Conservation (phyloP, 345 rosid species). For the Salix dunnii region DNA sequence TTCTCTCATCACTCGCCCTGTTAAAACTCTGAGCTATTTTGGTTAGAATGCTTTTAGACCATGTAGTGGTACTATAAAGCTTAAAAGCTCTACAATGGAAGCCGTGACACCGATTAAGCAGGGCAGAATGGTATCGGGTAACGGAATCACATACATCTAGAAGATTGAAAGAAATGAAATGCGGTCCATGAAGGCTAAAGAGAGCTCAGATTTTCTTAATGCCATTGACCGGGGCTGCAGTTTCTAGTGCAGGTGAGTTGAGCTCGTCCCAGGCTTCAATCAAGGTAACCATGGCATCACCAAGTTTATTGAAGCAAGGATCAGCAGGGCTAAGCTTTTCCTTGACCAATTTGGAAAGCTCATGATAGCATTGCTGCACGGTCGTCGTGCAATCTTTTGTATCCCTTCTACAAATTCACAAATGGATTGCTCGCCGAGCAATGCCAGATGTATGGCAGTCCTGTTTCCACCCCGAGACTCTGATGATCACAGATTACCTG, state of each 20-base stretch:
- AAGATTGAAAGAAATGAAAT: neutral
- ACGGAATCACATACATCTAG: neutral
- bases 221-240: neutral
- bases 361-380: conserved; percentile 29
- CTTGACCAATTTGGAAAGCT: conserved; percentile 33
- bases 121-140: neutral
- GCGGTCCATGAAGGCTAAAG: neutral
- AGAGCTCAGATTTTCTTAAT: neutral
- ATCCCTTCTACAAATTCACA: conserved; percentile 35
- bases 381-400: conserved; percentile 39
- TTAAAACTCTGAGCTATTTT: too few relatives aligned
- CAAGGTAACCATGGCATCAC: conserved; percentile 40
- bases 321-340: conserved; percentile 27
- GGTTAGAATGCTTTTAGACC: too few relatives aligned
- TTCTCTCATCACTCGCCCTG: too few relatives aligned
- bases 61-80: too few relatives aligned
- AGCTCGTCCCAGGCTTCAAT: conserved; percentile 39
- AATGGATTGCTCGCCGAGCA: conserved; percentile 39
- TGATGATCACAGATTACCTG: conserved; percentile 39
- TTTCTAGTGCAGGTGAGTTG: conserved; percentile 6
- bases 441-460: conserved; percentile 36
- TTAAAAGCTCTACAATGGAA: too few relatives aligned
- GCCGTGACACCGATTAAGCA: neutral
- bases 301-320: conserved; percentile 35
- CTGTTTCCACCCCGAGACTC: conserved; percentile 30